A percentile compares a stretch with the other conserved stretches of the same genome.
Evolutionary conservation across 1,139 yeast species (phyloP).

Genomic region (Candida glucosophila): DNA sequence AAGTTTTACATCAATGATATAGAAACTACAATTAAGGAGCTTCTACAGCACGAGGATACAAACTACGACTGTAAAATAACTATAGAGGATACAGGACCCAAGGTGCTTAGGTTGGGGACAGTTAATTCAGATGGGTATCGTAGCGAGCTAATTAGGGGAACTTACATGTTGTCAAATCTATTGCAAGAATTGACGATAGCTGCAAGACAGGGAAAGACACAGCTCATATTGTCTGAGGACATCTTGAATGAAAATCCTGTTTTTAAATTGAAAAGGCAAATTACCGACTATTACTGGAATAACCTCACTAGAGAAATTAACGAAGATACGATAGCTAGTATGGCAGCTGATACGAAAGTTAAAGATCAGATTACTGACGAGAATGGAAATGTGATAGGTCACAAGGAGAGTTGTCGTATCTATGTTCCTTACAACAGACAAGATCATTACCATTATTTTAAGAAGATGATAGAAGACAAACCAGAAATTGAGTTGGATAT

Average conservation of each 20-base stretch:
- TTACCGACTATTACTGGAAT: conserved; percentile 75
- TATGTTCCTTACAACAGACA: conserved; percentile 65
- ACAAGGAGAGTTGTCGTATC: conserved; percentile 53
- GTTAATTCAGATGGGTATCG: conserved; percentile 76
- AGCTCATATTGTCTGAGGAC: conserved; percentile 73
- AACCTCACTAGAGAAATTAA: conserved; percentile 68
- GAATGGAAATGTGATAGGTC: conserved; percentile 18
- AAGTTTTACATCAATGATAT: conserved; percentile 74
- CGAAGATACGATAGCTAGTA: conserved; percentile 50
- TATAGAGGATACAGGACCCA: conserved; percentile 90
- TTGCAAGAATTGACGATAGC: conserved; percentile 89
- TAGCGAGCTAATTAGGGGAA: conserved; percentile 71
- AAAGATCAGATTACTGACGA: conserved; percentile 42
- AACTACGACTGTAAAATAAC: conserved; percentile 83
- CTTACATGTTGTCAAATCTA: conserved; percentile 82
- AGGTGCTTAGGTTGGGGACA: conserved; percentile 74
- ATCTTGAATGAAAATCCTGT: conserved; percentile 87
- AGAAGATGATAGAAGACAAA: conserved; percentile 40
- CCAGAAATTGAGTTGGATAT: conserved; percentile 66
- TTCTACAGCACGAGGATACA: conserved; percentile 76
- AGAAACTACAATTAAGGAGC: conserved; percentile 59
- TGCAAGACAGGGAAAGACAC: conserved; percentile 67
- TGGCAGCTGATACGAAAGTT: conserved; percentile 77
- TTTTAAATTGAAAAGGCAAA: conserved; percentile 62
- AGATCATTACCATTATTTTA: conserved; percentile 70